Evolutionary conservation across 2,329 filamentous ascomycete species (phyloP), one percentile per base, ranked within the genome.

Genomic region (Echinosphaeria canescens): DNA sequence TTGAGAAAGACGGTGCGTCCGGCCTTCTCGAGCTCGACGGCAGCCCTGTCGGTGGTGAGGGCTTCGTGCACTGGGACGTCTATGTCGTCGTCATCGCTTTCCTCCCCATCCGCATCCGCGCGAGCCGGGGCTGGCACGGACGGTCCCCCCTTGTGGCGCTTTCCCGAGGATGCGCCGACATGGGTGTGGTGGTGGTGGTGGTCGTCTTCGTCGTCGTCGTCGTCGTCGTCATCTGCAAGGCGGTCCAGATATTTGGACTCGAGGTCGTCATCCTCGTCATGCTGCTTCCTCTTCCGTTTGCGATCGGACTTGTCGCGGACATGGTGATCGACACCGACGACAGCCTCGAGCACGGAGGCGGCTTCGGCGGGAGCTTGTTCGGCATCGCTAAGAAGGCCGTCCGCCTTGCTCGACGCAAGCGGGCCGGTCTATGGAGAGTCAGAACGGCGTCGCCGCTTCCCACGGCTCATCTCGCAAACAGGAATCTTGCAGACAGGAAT

Each of bases 1-100:
- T 78, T 76, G 10, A 98, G 56, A 51, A 95, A 98, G 23, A 95
- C 70, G 5, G 88, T 98, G 30, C 88, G 75, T 30, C 67, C 66
- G 7, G 85, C 78, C 53, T 91, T 92, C 30, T 90, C 79, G 3
- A 90, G 40, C 35, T 90, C 78, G 13, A 55, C 52, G 25, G 38
- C 53, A 47, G 59, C 69, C 50, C 53, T 61, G 44, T 51, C 49
- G 28, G 51, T 56, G 35, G 44, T 47, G 22, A 65, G 53, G 29
- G 59, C 67, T 41, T 72, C 70, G 38, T 75, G 69, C 22, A 63
- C 49, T 4, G 59, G 55, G 7, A 49, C 35, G n/a, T n/a, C n/a
- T n/a, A n/a, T n/a, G 6, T 48, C 43, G 14, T 36, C 36, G 6
- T 36, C 40, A 8, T 40, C 40, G 13, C n/a, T n/a, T n/a, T 40